phyloP scores from a whole-genome alignment of 768 basidiomycete species.

The Cystofilobasidium bisporidii region DNA sequence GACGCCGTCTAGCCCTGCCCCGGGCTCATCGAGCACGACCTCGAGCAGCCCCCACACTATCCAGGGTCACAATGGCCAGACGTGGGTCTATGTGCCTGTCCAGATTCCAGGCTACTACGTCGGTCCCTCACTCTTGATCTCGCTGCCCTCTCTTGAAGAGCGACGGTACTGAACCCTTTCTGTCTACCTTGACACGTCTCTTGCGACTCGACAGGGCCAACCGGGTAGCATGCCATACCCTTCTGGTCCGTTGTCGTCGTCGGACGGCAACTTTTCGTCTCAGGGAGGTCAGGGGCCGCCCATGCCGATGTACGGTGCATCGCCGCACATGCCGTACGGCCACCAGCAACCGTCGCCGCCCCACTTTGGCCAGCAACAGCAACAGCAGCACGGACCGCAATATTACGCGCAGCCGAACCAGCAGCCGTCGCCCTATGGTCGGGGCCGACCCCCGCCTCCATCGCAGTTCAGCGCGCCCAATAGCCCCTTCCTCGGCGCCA shows the following conservation, averaged over 20 bases:
- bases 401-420: not conserved
- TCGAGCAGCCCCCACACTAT: slow-evolving; percentile 9
- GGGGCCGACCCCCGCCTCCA: not conserved
- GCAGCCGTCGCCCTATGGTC: not conserved
- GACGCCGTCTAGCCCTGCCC: not conserved
- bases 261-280: not conserved
- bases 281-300: not conserved
- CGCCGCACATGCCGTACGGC: not conserved
- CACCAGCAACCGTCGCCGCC: not conserved
- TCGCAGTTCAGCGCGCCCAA: not conserved
- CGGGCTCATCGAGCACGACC: not conserved
- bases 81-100: slow-evolving; percentile 24
- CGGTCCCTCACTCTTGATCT: no score
- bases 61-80: slow-evolving; percentile 19
- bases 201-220: slow-evolving; percentile 1
- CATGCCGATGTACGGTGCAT: not conserved
- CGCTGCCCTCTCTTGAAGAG: no score
- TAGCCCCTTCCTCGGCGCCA: not conserved
- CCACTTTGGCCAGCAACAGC: not conserved
- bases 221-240: not conserved
- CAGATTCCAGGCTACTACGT: slow-evolving; percentile 16
- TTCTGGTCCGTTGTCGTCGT: not conserved
- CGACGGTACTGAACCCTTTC: no score
- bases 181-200: no score
- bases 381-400: not conserved